Conservation (phyloP, 2,329 filamentous ascomycete genomes). For the Cordyceps cateniannulata region DNA sequence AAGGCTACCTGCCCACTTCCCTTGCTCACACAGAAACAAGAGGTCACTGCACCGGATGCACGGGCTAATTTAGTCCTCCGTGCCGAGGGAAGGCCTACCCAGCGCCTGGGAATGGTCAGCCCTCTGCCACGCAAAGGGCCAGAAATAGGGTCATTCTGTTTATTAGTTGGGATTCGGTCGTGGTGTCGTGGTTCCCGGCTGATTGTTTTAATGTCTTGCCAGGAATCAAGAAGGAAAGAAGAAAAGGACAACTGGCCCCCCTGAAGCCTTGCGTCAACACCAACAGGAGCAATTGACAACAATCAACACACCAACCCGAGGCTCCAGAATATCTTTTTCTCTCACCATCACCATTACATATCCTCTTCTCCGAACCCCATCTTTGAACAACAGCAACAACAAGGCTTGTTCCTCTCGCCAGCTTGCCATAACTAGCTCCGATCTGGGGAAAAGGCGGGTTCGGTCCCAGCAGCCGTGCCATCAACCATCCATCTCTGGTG, state of each 20-base stretch:
- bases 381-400: too few species aligned
- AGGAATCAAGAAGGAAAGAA: neutral
- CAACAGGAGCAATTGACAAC: neutral
- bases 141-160: neutral
- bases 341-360: too few species aligned
- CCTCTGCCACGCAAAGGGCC: neutral
- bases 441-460: slow-evolving; percentile 8
- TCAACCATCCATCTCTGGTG: neutral
- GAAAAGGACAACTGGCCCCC: neutral
- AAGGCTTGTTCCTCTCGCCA: neutral
- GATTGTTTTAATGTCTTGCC: neutral
- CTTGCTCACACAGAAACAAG: too few species aligned
- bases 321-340: neutral
- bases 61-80: slow-evolving; percentile 11
- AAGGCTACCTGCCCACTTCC: too few species aligned
- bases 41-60: neutral
- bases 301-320: neutral
- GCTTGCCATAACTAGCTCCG: neutral
- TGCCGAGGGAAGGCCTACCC: slow-evolving; percentile 4
- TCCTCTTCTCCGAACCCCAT: too few species aligned
- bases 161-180: neutral
- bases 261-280: neutral
- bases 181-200: neutral
- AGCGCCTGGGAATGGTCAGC: neutral
- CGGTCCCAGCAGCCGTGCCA: neutral